phyloP scores from a whole-genome alignment of 2,329 filamentous ascomycete genomes.

The Magnaporthiopsis incrustans region DNA sequence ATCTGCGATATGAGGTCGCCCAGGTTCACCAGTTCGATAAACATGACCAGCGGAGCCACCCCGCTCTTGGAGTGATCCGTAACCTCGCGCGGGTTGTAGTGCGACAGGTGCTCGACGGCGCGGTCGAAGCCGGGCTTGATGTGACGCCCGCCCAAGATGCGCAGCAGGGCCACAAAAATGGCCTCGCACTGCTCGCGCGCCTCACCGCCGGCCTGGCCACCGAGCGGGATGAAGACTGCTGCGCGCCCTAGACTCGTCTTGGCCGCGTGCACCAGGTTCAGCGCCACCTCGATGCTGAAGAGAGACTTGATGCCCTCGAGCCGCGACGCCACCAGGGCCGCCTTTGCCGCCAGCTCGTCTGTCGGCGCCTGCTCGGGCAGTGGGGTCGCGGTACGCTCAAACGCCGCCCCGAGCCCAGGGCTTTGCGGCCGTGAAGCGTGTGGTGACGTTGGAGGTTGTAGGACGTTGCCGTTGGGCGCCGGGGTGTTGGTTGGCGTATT shows the following conservation, averaged over 20 bases:
- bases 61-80: conserved; percentile 55
- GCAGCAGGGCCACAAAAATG: conserved; percentile 79
- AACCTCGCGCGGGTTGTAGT: conserved; percentile 83
- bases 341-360: conserved; percentile 89
- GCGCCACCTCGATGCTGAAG: conserved; percentile 92
- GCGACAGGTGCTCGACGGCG: conserved; percentile 81
- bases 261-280: conserved; percentile 80
- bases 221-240: conserved; percentile 72
- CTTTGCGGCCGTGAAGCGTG: conserved; percentile 41
- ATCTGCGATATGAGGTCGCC: conserved; percentile 97
- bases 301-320: conserved; percentile 91
- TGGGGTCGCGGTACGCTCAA: conserved; percentile 18
- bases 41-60: conserved; percentile 87
- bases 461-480: conserved; percentile 20
- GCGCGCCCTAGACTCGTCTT: conserved; percentile 83
- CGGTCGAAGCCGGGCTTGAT: conserved; percentile 91
- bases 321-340: conserved; percentile 92
- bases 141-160: conserved; percentile 77
- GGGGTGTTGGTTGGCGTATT: neutral
- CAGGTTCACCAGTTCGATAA: conserved; percentile 95
- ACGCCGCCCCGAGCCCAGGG: conserved; percentile 27
- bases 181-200: conserved; percentile 81
- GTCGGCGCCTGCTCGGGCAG: conserved; percentile 60
- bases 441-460: conserved; percentile 25
- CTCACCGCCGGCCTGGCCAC: conserved; percentile 71